phyloP scores from a whole-genome alignment of 768 basidiomycete species.

The Rhizopogon vinicolor region DNA sequence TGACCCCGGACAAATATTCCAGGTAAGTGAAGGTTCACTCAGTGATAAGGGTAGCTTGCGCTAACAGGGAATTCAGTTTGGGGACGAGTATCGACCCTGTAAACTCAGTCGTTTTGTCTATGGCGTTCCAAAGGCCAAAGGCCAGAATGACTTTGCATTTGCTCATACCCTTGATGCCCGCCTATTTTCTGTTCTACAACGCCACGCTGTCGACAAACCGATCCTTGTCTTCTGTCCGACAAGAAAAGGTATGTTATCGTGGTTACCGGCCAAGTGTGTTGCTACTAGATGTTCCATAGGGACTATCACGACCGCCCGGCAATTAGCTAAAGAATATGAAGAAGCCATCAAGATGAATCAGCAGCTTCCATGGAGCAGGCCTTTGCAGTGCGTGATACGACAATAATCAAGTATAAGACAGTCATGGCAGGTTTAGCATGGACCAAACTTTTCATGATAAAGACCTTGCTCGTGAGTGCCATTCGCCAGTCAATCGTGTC shows the following conservation, averaged over 20 bases:
- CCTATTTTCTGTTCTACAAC: constrained; percentile 66
- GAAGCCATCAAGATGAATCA: constrained; percentile 45
- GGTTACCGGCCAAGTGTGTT: not conserved
- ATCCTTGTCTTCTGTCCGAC: constrained; percentile 88
- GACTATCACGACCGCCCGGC: constrained; percentile 66
- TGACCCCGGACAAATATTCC: constrained; percentile 58
- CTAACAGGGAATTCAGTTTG: constrained; percentile 55
- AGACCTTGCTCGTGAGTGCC: constrained; percentile 46
- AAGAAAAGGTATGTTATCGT: constrained; percentile 56
- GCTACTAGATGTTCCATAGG: constrained; percentile 29
- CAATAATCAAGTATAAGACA: not conserved
- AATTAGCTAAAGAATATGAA: constrained; percentile 68
- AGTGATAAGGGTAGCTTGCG: not conserved
- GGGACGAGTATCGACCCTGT: constrained; percentile 89
- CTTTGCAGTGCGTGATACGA: constrained; percentile 33
- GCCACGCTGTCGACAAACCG: constrained; percentile 76
- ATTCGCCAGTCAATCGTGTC: constrained; percentile 12
- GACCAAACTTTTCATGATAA: constrained; percentile 61
- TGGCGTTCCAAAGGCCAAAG: constrained; percentile 56
- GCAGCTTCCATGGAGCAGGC: constrained; percentile 64
- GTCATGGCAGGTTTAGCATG: constrained; percentile 35
- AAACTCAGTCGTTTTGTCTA: constrained; percentile 70
- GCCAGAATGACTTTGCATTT: constrained; percentile 79
- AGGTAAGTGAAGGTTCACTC: constrained; percentile 37
- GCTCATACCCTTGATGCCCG: constrained; percentile 64